These are phyloP conservation scores for Lipomyces lipofer DNA, from an alignment of 805 yeast genomes.

Conservation along the genomic window DNA sequence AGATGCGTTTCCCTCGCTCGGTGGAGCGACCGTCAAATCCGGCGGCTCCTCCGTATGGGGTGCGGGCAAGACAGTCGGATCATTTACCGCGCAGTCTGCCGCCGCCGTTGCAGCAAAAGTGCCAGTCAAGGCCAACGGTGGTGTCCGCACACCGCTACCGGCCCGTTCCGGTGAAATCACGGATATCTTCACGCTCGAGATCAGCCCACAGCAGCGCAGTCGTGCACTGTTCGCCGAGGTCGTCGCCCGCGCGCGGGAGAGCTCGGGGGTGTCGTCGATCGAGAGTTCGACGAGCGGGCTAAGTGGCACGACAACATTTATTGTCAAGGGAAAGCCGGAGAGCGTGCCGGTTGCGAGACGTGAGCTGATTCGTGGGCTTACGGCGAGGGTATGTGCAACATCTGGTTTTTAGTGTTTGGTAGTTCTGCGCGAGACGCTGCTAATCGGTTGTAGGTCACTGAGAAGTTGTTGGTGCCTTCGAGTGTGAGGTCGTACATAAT, in stretches of 20 bases:
- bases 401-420: background rate
- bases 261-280: constrained; percentile 18
- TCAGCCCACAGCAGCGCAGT: constrained; percentile 54
- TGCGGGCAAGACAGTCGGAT: constrained; percentile 11
- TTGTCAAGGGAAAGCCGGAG: constrained; percentile 71
- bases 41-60: constrained; percentile 23
- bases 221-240: constrained; percentile 69
- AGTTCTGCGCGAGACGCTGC: background rate
- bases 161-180: constrained; percentile 64
- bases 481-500: constrained; percentile 74
- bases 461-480: constrained; percentile 69
- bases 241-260: constrained; percentile 45
- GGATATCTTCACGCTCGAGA: constrained; percentile 74
- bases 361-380: constrained; percentile 70
- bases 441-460: constrained; percentile 33
- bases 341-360: constrained; percentile 70
- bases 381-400: constrained; percentile 59
- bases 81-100: constrained; percentile 11
- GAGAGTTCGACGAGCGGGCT: constrained; percentile 28
- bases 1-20: constrained; percentile 39
- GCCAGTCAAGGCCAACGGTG: constrained; percentile 5
- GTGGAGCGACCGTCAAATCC: constrained; percentile 17
- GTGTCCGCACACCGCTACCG: constrained; percentile 41
- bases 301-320: constrained; percentile 59
- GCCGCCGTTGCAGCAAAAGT: constrained; percentile 35